Evolutionary conservation across 257 asterid species (phyloP), one percentile per base, ranked within the genome.

Genomic region (Fraxinus anomala): DNA sequence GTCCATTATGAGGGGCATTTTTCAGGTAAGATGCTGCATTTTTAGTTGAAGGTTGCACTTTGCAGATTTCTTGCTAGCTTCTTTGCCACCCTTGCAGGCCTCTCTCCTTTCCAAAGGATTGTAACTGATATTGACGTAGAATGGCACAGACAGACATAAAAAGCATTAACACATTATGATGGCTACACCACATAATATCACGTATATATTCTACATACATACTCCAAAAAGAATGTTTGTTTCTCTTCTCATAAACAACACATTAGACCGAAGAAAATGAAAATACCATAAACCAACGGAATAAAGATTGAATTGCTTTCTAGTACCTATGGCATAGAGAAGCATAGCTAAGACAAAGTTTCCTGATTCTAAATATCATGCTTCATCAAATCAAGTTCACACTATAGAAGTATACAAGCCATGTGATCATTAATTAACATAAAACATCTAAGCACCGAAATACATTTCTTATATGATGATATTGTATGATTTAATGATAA

Each of bases 41-140:
- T 88, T 84, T 92, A 26, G 91, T 33, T 24, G 93, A 84, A 80
- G 91, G 76, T 67, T 89, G 96, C 23, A 92, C 81, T 26, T 36
- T 72, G 86, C 91, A 82, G 90, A 84, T 86, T 81, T 93, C 91
- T 90, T 94, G 89, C 82, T 85, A 74, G 84, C 82, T 72, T 92
- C 97, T 88, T 92, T 94, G 59, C 89, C 99, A 72, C 97, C 97
- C 88, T 91, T 92, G 87, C 89, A 84, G 51, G 87, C 86, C 82
- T 92, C 97, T 83, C 99, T 91, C 85, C 99, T 90, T 79, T 92
- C 99, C 82, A 90, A 80, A 79, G 99, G 86, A 79, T 94, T 92
- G 87, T 94, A 94, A 76, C 99, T 92, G 86, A 54, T 13, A 54
- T 77, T 40, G 79, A 83, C 51, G 26, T 39, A 72, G 71, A 61